These are phyloP conservation scores for Trichoderma harzianum DNA, from an alignment of 2,329 filamentous ascomycete genomes.

Conservation along the genomic window DNA sequence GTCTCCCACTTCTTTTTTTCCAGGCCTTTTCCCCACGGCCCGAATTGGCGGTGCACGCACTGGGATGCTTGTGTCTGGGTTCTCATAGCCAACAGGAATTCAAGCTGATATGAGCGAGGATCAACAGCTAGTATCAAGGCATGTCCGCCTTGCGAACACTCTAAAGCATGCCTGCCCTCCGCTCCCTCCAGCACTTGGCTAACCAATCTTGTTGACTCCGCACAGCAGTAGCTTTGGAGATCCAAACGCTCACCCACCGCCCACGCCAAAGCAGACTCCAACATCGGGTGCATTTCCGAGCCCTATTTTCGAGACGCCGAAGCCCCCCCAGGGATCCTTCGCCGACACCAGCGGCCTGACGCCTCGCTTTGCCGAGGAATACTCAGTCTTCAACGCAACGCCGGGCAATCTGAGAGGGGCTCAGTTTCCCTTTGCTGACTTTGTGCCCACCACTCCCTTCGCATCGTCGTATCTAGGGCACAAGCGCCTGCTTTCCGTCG, in stretches of 20 bases:
- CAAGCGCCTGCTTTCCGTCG: constrained; percentile 51
- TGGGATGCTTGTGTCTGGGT: constrained; percentile 22
- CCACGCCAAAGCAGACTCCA: constrained; percentile 57
- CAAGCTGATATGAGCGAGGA: constrained; percentile 62
- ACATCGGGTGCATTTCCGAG: constrained; percentile 52
- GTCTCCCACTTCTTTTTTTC: neutral
- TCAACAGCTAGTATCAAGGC: constrained; percentile 54
- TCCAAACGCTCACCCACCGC: constrained; percentile 58
- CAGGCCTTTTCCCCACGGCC: constrained; percentile 6
- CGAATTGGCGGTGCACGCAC: constrained; percentile 18
- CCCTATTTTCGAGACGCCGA: constrained; percentile 56
- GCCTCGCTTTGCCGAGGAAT: constrained; percentile 61
- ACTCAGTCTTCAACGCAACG: constrained; percentile 63
- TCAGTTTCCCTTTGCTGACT: constrained; percentile 45
- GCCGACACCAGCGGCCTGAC: constrained; percentile 54
- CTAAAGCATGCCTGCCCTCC: constrained; percentile 19
- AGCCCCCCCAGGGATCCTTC: constrained; percentile 44
- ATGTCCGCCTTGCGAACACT: constrained; percentile 27
- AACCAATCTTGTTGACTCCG: constrained; percentile 8
- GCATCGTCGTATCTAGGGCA: constrained; percentile 32
- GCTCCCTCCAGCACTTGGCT: constrained; percentile 10
- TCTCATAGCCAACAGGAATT: constrained; percentile 21
- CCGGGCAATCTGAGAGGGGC: constrained; percentile 54
- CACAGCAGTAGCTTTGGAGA: constrained; percentile 54
- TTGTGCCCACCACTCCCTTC: constrained; percentile 38